A percentile compares a stretch with the other conserved stretches of the same genome.
These are phyloP conservation scores for Elymus sibiricus DNA, from an alignment of 176 grass and related monocot genomes.

Conservation along the genomic window DNA sequence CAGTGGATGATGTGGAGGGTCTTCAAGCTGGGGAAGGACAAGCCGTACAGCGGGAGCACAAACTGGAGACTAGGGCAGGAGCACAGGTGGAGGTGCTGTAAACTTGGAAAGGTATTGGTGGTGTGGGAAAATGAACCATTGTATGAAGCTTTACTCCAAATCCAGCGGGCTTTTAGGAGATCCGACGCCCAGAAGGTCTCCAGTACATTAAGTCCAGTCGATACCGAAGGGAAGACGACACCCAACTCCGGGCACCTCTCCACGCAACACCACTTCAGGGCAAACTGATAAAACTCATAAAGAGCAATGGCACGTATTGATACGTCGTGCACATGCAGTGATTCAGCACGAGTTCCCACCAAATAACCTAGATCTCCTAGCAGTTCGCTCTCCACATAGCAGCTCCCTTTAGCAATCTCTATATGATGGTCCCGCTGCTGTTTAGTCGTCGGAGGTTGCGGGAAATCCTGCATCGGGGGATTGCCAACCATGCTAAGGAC, in stretches of 20 bases:
- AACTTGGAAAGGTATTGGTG: neutral
- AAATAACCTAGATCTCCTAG: no score
- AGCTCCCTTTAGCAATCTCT: neutral
- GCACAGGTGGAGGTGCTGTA: neutral
- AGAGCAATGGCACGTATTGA: no score
- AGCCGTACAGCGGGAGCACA: neutral
- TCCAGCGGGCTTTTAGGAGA: neutral
- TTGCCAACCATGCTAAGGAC: neutral
- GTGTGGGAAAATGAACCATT: no score
- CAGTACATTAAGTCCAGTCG: neutral
- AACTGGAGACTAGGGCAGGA: constrained; percentile 14
- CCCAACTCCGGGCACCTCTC: constrained; percentile 7
- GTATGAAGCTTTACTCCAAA: neutral
- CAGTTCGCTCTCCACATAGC: neutral
- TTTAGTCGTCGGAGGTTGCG: neutral
- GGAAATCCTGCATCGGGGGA: neutral
- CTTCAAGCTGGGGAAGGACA: neutral
- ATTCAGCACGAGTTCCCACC: no score
- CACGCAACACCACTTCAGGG: neutral
- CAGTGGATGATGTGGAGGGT: constrained; percentile 34
- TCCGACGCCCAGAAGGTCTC: neutral
- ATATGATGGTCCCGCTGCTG: neutral
- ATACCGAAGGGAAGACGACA: no score
- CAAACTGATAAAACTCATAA: no score
- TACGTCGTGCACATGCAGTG: neutral